phyloP scores from a whole-genome alignment of 169 alveolate genomes.

The Cytauxzoon felis region DNA sequence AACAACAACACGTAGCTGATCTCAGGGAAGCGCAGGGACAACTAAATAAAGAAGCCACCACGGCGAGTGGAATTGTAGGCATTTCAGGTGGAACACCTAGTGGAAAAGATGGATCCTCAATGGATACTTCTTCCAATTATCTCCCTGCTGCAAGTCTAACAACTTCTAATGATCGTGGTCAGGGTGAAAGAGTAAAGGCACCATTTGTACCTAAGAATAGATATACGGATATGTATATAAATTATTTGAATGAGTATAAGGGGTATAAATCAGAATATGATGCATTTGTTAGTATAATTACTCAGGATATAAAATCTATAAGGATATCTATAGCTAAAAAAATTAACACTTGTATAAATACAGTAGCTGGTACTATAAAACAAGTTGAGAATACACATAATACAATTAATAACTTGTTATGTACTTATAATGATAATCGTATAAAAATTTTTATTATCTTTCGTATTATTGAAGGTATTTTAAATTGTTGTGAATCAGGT shows the following conservation, averaged over 20 bases:
- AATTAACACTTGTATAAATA: constrained; percentile 33
- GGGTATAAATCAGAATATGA: constrained; percentile 2
- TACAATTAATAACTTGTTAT: constrained; percentile 1
- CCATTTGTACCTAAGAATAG: constrained; percentile 5
- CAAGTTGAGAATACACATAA: constrained; percentile 26
- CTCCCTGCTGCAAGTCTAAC: too few species aligned
- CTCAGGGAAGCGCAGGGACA: too few species aligned
- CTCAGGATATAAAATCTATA: background rate
- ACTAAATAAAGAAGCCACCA: too few species aligned
- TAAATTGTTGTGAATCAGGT: constrained; percentile 54
- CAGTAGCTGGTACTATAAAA: constrained; percentile 42
- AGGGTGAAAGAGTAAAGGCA: too few species aligned
- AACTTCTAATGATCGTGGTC: too few species aligned
- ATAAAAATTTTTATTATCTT: constrained; percentile 8
- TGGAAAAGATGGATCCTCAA: too few species aligned
- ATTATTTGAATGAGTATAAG: constrained; percentile 1
- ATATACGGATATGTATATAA: constrained; percentile 10
- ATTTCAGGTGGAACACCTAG: too few species aligned
- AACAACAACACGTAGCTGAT: background rate
- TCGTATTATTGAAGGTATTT: constrained; percentile 36
- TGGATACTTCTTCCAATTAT: too few species aligned
- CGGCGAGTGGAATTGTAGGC: too few species aligned
- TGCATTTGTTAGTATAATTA: background rate
- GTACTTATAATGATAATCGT: constrained; percentile 2
- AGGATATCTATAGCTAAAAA: constrained; percentile 26